Evolutionary conservation across 2,329 filamentous ascomycete genomes (phyloP).

Genomic region (Tolypocladium guangdongense): DNA sequence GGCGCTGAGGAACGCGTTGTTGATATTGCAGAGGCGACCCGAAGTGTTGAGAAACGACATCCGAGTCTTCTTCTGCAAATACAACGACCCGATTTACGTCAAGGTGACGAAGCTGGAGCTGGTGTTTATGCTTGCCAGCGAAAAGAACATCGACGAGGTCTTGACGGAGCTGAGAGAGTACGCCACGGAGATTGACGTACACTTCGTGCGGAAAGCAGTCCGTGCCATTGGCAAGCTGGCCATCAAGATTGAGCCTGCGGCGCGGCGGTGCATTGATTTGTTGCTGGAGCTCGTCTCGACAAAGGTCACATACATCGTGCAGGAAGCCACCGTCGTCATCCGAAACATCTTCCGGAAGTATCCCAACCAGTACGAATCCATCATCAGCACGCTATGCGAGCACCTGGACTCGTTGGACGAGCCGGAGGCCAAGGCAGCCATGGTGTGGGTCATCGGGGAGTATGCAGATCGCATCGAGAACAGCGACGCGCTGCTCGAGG

Average conservation of each 20-base stretch:
- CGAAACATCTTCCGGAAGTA: constrained; percentile 99
- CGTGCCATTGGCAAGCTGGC: constrained; percentile 95
- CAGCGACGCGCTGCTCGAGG: constrained; percentile 83
- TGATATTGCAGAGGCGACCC: constrained; percentile 85
- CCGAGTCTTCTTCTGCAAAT: constrained; percentile 98
- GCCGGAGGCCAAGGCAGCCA: constrained; percentile 93
- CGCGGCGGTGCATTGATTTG: constrained; percentile 82
- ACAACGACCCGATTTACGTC: constrained; percentile 98
- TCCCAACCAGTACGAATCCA: constrained; percentile 95
- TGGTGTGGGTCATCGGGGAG: constrained; percentile 99
- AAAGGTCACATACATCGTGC: constrained; percentile 98
- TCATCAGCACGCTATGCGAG: constrained; percentile 90
- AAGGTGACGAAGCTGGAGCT: constrained; percentile 98
- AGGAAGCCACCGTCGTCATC: constrained; percentile 97
- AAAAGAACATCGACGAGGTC: constrained; percentile 92
- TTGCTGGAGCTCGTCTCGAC: constrained; percentile 88
- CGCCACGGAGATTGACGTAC: constrained; percentile 95
- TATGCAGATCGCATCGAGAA: constrained; percentile 98
- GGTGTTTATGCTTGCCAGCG: constrained; percentile 96
- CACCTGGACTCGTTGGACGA: constrained; percentile 95
- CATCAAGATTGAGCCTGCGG: constrained; percentile 96
- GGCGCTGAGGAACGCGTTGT: constrained; percentile 80
- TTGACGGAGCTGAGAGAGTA: constrained; percentile 91
- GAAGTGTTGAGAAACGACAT: constrained; percentile 96
- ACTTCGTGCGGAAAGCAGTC: constrained; percentile 96